Evolutionary conservation across 2,329 filamentous ascomycete species (phyloP).

Genomic region (Monilinia laxa): DNA sequence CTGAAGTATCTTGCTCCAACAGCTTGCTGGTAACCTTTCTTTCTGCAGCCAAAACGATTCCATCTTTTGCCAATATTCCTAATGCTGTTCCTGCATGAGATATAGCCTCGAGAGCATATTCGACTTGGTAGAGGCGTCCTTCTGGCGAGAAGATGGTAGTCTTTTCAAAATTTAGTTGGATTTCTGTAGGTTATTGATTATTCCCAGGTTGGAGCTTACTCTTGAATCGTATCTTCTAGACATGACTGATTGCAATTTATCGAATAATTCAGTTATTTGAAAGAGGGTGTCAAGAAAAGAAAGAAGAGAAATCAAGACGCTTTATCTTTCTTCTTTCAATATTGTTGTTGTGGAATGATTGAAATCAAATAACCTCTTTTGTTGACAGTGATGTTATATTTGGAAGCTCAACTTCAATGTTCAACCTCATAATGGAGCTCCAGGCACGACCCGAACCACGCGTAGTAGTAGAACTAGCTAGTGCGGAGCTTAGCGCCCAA

Average conservation of each 20-base stretch:
- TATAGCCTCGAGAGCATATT: constrained; percentile 98
- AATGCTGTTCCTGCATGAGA: constrained; percentile 97
- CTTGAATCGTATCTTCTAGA: constrained; percentile 96
- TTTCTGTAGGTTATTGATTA: background rate
- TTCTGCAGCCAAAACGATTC: constrained; percentile 96
- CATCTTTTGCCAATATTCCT: constrained; percentile 95
- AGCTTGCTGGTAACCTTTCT: constrained; percentile 99
- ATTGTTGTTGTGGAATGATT: background rate
- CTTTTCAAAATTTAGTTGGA: constrained; percentile 48
- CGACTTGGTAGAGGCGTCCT: constrained; percentile 96
- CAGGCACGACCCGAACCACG: constrained; percentile 35
- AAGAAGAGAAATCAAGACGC: constrained; percentile 2
- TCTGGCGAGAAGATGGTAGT: constrained; percentile 99
- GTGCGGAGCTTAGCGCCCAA: constrained; percentile 23
- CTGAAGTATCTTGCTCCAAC: constrained; percentile 97
- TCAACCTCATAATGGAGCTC: constrained; percentile 31
- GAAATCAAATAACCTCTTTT: constrained; percentile 16
- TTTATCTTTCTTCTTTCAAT: constrained; percentile 19
- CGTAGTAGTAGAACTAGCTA: constrained; percentile 22
- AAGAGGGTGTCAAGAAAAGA: background rate
- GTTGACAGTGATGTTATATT: constrained; percentile 23
- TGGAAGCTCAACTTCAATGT: constrained; percentile 24
- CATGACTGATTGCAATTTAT: constrained; percentile 60
- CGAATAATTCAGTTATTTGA: background rate
- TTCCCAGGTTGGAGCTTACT: constrained; percentile 55